Conservation (phyloP, 2,329 filamentous ascomycete genomes). For the Penicillium olsonii region DNA sequence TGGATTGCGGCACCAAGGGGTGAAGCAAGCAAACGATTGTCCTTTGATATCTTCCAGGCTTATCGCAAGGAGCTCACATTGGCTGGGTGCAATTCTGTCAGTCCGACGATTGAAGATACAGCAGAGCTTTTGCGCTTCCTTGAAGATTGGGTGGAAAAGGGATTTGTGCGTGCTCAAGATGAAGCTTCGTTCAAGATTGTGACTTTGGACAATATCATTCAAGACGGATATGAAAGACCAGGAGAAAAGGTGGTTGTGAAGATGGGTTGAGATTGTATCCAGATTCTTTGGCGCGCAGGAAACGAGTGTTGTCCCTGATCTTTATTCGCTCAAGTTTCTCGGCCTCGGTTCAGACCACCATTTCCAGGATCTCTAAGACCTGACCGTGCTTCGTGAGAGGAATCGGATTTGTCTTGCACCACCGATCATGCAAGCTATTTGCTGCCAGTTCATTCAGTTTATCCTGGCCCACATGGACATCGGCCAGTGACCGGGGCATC, state of each 20-base stretch:
- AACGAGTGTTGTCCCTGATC: too few species aligned
- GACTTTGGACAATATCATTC: slow-evolving; percentile 11
- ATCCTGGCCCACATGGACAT: slow-evolving; percentile 53
- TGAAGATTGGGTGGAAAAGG: slow-evolving; percentile 14
- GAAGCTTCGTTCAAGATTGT: slow-evolving; percentile 11
- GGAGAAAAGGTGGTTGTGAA: slow-evolving; percentile 1
- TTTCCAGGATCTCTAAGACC: slow-evolving; percentile 26
- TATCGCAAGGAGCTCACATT: slow-evolving; percentile 23
- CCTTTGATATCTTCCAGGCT: slow-evolving; percentile 21
- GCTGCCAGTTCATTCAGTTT: slow-evolving; percentile 51
- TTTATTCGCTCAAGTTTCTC: background rate
- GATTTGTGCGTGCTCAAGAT: slow-evolving; percentile 9
- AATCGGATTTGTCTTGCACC: slow-evolving; percentile 23
- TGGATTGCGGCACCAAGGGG: slow-evolving; percentile 29
- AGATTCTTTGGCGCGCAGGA: background rate
- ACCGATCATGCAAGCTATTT: slow-evolving; percentile 24
- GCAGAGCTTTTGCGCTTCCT: slow-evolving; percentile 14
- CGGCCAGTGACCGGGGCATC: slow-evolving; percentile 56
- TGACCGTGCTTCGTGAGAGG: slow-evolving; percentile 22
- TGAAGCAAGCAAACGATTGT: slow-evolving; percentile 6
- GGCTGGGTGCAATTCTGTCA: slow-evolving; percentile 21
- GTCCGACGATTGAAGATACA: slow-evolving; percentile 11
- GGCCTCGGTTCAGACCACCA: slow-evolving; percentile 17
- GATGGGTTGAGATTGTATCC: background rate
- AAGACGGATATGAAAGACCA: slow-evolving; percentile 2